Base-by-base conservation (phyloP, 768 basidiomycete species). In the Stropharia rugosoannulata region DNA sequence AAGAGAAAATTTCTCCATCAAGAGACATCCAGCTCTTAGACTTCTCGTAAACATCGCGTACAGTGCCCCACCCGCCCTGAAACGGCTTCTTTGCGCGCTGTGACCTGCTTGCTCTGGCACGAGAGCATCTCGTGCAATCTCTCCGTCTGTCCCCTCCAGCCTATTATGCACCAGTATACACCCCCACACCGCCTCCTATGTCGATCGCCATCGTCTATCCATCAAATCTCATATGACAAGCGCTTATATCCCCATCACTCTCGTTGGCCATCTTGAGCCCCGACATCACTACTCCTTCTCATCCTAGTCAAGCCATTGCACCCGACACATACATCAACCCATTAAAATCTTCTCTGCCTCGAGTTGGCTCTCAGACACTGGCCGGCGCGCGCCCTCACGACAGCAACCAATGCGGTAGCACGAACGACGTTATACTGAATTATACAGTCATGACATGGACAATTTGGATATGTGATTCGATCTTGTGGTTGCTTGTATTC, bases 101-200 rank as follows among this genome's bases (percentile, higher is more conserved):
- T 46, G 37, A 49, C 10, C 22, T 39, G 32, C 45, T 11, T 18
- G 49, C 55, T 53, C 57, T 55, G 58, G 53, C 56, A n/a, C 8
- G 25, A 7, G 8, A 15, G 22, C 45, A 22, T 15, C 45, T 46
- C 45, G 15, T n/a, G 45, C 27, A 11, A 5, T 46, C 25, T 27
- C 22, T 27, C 15, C 45, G 10, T 46, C 9, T 25, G 39, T 51
- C 39, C 49, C 25, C 22, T 13, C 19, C 41, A 29, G 38, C 40
- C 27, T 51, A 51, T 51, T 42, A 42, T 27, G 45, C 45, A 46
- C 19, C 45, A 25, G 22, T 15, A 46, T 45, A 25, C 22, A 54
- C 45, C 51, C 42, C 53, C 36, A 44, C 49, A 39, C 45, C 53
- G 8, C 40, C 41, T 45, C 40, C 38, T 56, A 36, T 32, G 29